A percentile compares a stretch with the other conserved stretches of the same genome.
These are phyloP conservation scores for Candida easanensis DNA, from an alignment of 805 yeast species.

Conservation along the genomic window DNA sequence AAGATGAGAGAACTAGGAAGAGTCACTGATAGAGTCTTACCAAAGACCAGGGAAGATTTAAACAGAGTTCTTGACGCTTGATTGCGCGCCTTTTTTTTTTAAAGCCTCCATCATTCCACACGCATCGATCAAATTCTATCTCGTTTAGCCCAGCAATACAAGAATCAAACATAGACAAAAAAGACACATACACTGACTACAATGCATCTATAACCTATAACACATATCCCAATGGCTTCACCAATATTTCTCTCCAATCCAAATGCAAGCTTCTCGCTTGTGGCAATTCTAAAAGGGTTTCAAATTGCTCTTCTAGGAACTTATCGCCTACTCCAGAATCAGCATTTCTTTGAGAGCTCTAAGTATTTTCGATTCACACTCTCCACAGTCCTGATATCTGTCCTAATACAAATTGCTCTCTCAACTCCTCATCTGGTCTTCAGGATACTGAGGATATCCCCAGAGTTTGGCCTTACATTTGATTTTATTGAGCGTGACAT, in stretches of 20 bases:
- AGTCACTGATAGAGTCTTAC: no score
- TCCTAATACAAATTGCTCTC: conserved; percentile 3
- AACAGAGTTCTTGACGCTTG: no score
- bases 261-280: conserved; percentile 14
- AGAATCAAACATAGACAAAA: not conserved
- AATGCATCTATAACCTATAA: no score
- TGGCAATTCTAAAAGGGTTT: conserved; percentile 17
- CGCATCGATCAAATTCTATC: no score
- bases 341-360: conserved; percentile 13
- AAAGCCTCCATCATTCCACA: no score
- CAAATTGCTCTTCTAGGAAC: conserved; percentile 19
- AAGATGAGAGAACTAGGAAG: no score
- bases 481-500: not conserved
- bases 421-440: conserved; percentile 3
- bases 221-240: no score
- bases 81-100: no score
- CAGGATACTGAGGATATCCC: not conserved
- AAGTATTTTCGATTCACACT: conserved; percentile 12
- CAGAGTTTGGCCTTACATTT: not conserved
- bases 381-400: conserved; percentile 11
- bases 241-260: conserved; percentile 21
- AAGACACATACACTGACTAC: not conserved
- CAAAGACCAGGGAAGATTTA: no score
- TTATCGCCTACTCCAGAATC: conserved; percentile 18
- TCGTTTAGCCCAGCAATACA: not conserved